These are phyloP conservation scores for Pueraria montana DNA, from an alignment of 306 rosid species.

Conservation along the genomic window DNA sequence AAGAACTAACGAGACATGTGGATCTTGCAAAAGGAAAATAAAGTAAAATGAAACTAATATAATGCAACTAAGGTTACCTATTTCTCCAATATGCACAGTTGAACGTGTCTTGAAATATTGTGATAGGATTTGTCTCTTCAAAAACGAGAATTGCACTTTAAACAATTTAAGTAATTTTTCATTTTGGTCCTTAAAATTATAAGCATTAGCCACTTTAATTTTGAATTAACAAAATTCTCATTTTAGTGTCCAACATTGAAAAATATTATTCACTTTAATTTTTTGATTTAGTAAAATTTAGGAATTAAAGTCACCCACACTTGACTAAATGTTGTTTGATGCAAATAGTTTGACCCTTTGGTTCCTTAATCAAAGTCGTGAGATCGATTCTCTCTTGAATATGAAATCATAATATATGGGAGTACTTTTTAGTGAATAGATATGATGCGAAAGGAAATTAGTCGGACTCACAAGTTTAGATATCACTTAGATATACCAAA, in stretches of 20 bases:
- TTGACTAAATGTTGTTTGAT: background rate
- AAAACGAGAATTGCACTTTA: background rate
- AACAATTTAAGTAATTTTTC: background rate
- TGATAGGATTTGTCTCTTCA: background rate
- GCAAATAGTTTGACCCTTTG: background rate
- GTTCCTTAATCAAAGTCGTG: too few species aligned
- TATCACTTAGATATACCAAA: too few species aligned
- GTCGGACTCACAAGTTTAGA: too few species aligned
- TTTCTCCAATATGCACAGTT: background rate
- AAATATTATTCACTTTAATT: background rate
- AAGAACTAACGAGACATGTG: conserved; percentile 1
- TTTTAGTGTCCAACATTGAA: background rate
- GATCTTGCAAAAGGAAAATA: background rate
- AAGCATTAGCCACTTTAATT: background rate
- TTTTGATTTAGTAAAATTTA: background rate
- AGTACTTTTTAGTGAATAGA: too few species aligned
- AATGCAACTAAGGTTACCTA: background rate
- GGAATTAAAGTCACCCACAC: background rate
- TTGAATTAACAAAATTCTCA: background rate
- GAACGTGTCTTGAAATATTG: background rate
- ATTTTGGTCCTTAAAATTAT: background rate
- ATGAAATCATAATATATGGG: background rate
- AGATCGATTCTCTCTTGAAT: too few species aligned
- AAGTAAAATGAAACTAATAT: background rate
- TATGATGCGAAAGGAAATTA: too few species aligned